Evolutionary conservation across 768 basidiomycete genomes (phyloP).

Genomic region (Suillus occidentalis): DNA sequence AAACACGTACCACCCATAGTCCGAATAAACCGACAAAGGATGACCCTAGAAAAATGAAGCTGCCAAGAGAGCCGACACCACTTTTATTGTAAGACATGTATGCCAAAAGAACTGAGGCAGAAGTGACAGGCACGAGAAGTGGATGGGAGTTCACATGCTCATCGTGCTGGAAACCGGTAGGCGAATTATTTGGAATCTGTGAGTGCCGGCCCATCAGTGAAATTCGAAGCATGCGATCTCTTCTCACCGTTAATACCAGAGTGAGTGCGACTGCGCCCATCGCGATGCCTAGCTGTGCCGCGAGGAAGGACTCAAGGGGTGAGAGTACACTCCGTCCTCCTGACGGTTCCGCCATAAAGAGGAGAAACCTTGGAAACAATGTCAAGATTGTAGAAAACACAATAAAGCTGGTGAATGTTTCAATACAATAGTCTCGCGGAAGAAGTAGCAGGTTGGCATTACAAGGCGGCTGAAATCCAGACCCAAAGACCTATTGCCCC

Average conservation of each 20-base stretch:
- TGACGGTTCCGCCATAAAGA: constrained; percentile 60
- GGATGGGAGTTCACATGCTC: constrained; percentile 48
- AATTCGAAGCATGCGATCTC: constrained; percentile 18
- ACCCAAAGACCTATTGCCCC: constrained; percentile 38
- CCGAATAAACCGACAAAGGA: constrained; percentile 63
- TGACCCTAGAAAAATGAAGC: constrained; percentile 49
- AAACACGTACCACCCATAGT: constrained; percentile 63
- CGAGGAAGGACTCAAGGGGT: constrained; percentile 67
- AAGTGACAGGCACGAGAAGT: constrained; percentile 59
- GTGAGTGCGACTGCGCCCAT: constrained; percentile 55
- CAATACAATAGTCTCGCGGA: background rate
- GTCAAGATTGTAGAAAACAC: constrained; percentile 39
- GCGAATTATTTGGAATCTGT: constrained; percentile 45
- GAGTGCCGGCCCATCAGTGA: background rate
- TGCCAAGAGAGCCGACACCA: constrained; percentile 56
- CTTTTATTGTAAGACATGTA: constrained; percentile 66
- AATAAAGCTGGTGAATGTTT: constrained; percentile 31
- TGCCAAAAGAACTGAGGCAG: constrained; percentile 52
- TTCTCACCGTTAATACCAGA: constrained; percentile 55
- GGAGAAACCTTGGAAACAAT: constrained; percentile 61
- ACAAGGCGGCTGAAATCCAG: constrained; percentile 32
- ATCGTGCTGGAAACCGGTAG: constrained; percentile 32
- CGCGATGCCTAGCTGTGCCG: constrained; percentile 64
- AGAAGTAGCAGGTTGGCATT: background rate
- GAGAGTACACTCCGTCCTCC: constrained; percentile 50